Conservation (phyloP, 2,329 filamentous ascomycete species). For the Fusarium siculi region DNA sequence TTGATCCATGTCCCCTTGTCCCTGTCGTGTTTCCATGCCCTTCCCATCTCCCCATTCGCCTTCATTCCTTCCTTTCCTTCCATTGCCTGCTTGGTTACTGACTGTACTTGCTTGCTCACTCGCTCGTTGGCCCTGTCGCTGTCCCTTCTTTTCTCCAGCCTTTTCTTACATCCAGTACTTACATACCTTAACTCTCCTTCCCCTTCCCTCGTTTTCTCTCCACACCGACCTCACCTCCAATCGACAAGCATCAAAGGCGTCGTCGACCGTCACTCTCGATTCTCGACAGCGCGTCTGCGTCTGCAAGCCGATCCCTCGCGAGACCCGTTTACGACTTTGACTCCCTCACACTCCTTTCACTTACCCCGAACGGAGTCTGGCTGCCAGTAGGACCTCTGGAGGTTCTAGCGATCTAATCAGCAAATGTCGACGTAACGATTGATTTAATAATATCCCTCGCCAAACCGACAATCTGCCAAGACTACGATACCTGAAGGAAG, state of each 20-base stretch:
- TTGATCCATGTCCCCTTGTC: slow-evolving; percentile 41
- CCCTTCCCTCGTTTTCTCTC: slow-evolving; percentile 39
- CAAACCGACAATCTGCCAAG: slow-evolving; percentile 29
- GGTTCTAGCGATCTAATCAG: slow-evolving; percentile 44
- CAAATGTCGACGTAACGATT: slow-evolving; percentile 49
- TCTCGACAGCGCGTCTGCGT: slow-evolving; percentile 47
- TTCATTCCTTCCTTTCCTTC: slow-evolving; percentile 46
- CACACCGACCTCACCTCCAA: slow-evolving; percentile 46
- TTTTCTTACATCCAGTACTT: slow-evolving; percentile 41
- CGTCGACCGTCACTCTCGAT: slow-evolving; percentile 47
- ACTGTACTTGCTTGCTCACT: background rate
- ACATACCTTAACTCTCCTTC: slow-evolving; percentile 40
- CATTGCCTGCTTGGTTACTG: slow-evolving; percentile 11
- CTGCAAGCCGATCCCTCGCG: slow-evolving; percentile 38
- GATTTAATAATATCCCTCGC: slow-evolving; percentile 42
- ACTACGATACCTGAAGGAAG: slow-evolving; percentile 22
- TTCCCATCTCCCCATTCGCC: slow-evolving; percentile 46
- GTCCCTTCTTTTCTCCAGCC: slow-evolving; percentile 46
- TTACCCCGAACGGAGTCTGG: slow-evolving; percentile 40
- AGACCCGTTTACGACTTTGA: slow-evolving; percentile 34
- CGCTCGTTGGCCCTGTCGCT: slow-evolving; percentile 43
- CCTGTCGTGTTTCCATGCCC: slow-evolving; percentile 50
- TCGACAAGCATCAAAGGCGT: slow-evolving; percentile 48
- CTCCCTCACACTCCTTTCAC: slow-evolving; percentile 24
- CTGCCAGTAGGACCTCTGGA: slow-evolving; percentile 44